Percentiles rank a stretch among this genome's conserved stretches.
Conservation (phyloP, 2,329 filamentous ascomycete genomes). For the Sarocladium strictum region DNA sequence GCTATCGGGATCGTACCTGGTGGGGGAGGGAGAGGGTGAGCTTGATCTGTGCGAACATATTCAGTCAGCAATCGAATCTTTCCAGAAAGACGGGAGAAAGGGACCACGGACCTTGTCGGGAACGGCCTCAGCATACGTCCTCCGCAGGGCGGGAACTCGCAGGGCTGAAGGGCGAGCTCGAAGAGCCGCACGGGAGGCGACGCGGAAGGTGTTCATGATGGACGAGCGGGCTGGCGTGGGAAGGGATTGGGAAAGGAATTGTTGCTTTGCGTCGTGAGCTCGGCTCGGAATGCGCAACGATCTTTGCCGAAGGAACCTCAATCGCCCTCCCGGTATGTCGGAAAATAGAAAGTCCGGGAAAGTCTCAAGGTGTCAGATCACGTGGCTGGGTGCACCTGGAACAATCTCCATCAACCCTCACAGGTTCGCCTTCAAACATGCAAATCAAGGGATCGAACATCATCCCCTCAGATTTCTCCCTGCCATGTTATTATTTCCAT, state of each 20-base stretch:
- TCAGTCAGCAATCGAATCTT: constrained; percentile 16
- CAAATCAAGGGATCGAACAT: no score
- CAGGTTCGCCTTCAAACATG: no score
- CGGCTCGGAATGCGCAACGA: constrained; percentile 17
- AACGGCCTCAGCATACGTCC: constrained; percentile 86
- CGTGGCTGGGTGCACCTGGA: constrained; percentile 16
- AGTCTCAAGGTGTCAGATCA: constrained; percentile 18
- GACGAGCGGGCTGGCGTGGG: constrained; percentile 25
- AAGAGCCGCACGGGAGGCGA: constrained; percentile 77
- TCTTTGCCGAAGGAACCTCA: constrained; percentile 34
- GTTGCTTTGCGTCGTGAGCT: constrained; percentile 36
- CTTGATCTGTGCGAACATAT: constrained; percentile 64
- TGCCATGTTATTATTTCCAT: no score
- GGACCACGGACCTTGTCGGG: constrained; percentile 61
- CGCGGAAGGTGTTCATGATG: constrained; percentile 90
- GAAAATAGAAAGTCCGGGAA: constrained; percentile 28
- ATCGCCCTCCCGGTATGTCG: constrained; percentile 33
- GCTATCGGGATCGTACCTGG: constrained; percentile 65
- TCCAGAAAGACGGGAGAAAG: constrained; percentile 15
- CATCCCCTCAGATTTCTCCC: no score
- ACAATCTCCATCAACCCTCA: no score
- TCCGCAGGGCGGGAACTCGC: constrained; percentile 71
- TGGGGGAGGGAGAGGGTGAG: constrained; percentile 96
- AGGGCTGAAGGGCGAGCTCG: constrained; percentile 74
- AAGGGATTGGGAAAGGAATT: constrained; percentile 39